Base-by-base conservation (phyloP, 768 basidiomycete genomes). In the Hypholoma sublateritium region DNA sequence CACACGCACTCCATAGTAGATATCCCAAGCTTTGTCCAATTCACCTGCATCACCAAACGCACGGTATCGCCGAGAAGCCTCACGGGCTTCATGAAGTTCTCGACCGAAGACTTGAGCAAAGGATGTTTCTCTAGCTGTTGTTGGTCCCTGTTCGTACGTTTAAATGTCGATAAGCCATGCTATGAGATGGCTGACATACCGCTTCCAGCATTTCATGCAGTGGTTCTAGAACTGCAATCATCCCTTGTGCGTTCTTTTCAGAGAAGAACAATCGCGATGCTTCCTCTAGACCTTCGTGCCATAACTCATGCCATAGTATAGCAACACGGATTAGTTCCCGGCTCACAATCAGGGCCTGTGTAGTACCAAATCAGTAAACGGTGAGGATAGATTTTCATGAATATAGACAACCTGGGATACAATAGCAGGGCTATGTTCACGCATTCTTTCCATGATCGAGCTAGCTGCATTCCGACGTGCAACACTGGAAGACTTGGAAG, bases 221-320 rank as follows among this genome's bases (percentile, higher is more conserved):
- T 2, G 95, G 96, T 64, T 95, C 93, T 47, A 99, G 73, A 12
- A 85, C 89, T 21, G 87, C 88, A 64, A 98, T 97, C 97, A 99
- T 99, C 5, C 91, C 97, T 57, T 93, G 91, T 1, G 96, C 89
- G 70, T 99, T 97, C 66, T 93, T 91, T 64, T 98, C 97, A 9
- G 93, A 95, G 79, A 95, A 99, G 76, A 95, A 99, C 45, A 94
- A 74, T 41, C 97, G 84, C 6, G 95, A 97, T 5, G 97, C 97
- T 71, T 99, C 97, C 74, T 99, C 97, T 19, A 99, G 78, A 16
- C 93, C 95, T 74, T 99, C 97, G 65, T 98, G 95, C 97, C 97
- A 99, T 61, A 95, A 77, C 70, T 99, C 97, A 64, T 98, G 95
- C 97, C 97, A 99, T 11, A 99, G 77, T 58, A 99, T 98, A 6